A percentile compares a stretch with the other conserved stretches of the same genome.
phyloP scores from a whole-genome alignment of 2,329 filamentous ascomycete genomes.

The Epichloe uncinata region DNA sequence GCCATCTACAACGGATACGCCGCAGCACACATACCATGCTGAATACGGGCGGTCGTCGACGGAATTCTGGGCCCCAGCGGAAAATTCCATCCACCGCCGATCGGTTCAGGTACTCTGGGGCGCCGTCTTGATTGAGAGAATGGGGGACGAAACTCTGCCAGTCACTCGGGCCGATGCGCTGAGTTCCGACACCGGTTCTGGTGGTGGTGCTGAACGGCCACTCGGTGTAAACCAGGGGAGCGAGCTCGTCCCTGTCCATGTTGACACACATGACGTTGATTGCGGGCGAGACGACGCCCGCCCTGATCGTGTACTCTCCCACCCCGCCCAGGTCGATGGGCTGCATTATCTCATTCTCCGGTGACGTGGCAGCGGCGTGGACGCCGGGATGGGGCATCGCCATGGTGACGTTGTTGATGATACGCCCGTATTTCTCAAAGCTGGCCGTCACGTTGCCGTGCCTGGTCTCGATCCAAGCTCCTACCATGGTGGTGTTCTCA shows the following conservation, averaged over 20 bases:
- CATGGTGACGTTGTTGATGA: slow-evolving; percentile 64
- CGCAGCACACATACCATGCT: slow-evolving; percentile 27
- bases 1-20: too few relatives aligned
- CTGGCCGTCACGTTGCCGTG: slow-evolving; percentile 38
- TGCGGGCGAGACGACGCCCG: slow-evolving; percentile 55
- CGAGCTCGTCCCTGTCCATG: slow-evolving; percentile 43
- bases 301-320: slow-evolving; percentile 54
- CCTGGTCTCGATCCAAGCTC: slow-evolving; percentile 52
- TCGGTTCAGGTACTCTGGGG: slow-evolving; percentile 32
- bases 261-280: slow-evolving; percentile 64
- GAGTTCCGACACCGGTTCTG: slow-evolving; percentile 21
- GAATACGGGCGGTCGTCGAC: slow-evolving; percentile 40
- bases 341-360: slow-evolving; percentile 54
- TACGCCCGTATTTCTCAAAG: slow-evolving; percentile 35
- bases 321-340: slow-evolving; percentile 50
- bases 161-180: slow-evolving; percentile 12
- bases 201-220: slow-evolving; percentile 37
- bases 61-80: slow-evolving; percentile 43
- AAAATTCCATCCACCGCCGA: slow-evolving; percentile 60
- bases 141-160: slow-evolving; percentile 28
- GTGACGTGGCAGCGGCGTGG: slow-evolving; percentile 47
- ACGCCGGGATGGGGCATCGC: slow-evolving; percentile 64
- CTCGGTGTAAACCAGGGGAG: slow-evolving; percentile 47
- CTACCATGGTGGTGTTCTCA: slow-evolving; percentile 59
- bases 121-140: slow-evolving; percentile 11